A percentile compares a stretch with the other conserved stretches of the same genome.
phyloP scores from a whole-genome alignment of 495 filamentous ascomycete genomes.

The Trichoderma parareesei region DNA sequence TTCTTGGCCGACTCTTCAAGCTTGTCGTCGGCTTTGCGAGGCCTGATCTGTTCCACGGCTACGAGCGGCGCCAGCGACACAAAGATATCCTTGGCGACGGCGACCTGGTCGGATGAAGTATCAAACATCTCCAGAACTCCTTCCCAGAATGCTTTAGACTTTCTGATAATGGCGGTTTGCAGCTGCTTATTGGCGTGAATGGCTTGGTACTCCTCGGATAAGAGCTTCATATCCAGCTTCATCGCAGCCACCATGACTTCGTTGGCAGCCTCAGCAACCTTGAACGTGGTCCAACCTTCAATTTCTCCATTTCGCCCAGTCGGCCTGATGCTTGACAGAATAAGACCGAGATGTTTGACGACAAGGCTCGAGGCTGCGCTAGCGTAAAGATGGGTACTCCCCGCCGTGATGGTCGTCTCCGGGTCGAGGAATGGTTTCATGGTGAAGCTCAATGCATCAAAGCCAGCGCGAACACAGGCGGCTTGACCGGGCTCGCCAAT shows the following conservation, averaged over 20 bases:
- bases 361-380: slow-evolving; percentile 43
- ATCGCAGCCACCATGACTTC: slow-evolving; percentile 64
- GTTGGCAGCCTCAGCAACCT: slow-evolving; percentile 40
- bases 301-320: slow-evolving; percentile 24
- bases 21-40: slow-evolving; percentile 36
- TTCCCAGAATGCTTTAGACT: slow-evolving; percentile 68
- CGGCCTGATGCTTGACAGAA: slow-evolving; percentile 28
- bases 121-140: slow-evolving; percentile 50
- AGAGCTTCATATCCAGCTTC: slow-evolving; percentile 64
- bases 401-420: slow-evolving; percentile 30
- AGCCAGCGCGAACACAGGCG: slow-evolving; percentile 38
- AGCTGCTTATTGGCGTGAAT: slow-evolving; percentile 50
- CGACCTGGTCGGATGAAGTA: slow-evolving; percentile 53
- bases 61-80: slow-evolving; percentile 59
- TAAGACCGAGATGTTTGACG: slow-evolving; percentile 37
- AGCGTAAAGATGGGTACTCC: slow-evolving; percentile 42
- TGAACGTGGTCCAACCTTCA: slow-evolving; percentile 28
- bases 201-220: slow-evolving; percentile 61
- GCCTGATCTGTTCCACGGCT: slow-evolving; percentile 63
- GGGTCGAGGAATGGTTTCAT: slow-evolving; percentile 35
- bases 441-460: slow-evolving; percentile 37
- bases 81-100: slow-evolving; percentile 63
- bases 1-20: slow-evolving; percentile 44
- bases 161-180: slow-evolving; percentile 57
- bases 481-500: slow-evolving; percentile 29